Base-by-base conservation (phyloP, 495 filamentous ascomycete genomes). In the Neurospora sp. region DNA sequence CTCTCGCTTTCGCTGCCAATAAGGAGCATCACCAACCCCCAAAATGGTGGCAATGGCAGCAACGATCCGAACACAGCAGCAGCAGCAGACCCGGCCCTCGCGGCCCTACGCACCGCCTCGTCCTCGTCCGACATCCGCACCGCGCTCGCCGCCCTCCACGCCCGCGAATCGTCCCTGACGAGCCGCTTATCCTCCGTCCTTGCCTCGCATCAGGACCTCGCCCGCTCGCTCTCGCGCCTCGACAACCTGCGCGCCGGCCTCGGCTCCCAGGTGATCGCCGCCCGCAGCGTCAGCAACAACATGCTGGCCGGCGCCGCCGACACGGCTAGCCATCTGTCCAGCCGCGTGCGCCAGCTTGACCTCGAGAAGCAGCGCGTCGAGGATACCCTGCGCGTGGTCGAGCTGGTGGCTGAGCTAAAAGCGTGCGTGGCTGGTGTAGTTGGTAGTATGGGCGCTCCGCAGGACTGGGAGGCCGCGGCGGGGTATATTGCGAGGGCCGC, bases 381-480 rank as follows among this genome's bases (percentile, higher is more conserved):
- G 75, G 90, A 92, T 35, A 98, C 96, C 8, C 83, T 99, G 69
- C 89, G 91, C 42, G 94, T 99, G 31, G 96, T 98, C 5, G 95
- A 98, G 78, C 94, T 97, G 80, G 96, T 99, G 6, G 90, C 93
- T 9, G 96, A 99, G 83, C 91, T 99, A 68, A 98, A 98, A 81
- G 89, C 94, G 8, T 99, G 96, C 78, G 93, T 98, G 48, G 88
- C 97, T 22, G 96, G 96, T n/a, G 94, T 98, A 37, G 89, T 93
- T 16, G 94, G 93, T 20, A 94, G 92, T 48, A 98, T 99, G 96
- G 96, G 96, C 14, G 96, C 94, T 3, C 92, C 96, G 46, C 96
- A 99, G 81, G 96, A 98, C 82, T 99, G 96, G 96, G 96, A 99
- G 83, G 95, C 91, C 1, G 96, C 96, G 5, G 96, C 96, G 46